Evolutionary conservation across 2,329 filamentous ascomycete species (phyloP), one percentile per base, ranked within the genome.

Genomic region (Paraphaeosphaeria minitans): DNA sequence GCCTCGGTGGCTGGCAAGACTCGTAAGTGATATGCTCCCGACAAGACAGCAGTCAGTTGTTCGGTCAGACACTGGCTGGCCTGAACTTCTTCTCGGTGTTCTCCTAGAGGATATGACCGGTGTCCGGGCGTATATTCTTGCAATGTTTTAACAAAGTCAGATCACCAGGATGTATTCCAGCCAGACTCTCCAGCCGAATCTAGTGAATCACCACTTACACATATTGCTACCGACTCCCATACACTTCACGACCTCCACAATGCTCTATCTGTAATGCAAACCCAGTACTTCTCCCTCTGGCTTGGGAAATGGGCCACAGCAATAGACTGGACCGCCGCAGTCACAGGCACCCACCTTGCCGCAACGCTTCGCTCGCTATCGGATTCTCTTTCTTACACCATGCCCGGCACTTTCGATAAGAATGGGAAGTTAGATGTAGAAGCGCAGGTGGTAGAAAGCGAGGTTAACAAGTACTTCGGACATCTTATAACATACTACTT

Each of bases 241-340:
- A 59, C 69, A 14, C 69, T 77, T 10, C 67, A 71, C 45, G 68
- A 78, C 39, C 71, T 81, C 12, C 74, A 75, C 53, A 54, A 83
- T 50, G 89, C 91, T 6, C 82, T 97, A 62, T 82, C 87, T 48
- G 86, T 89, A 6, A 87, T 97, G 83, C 93, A 97, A 74, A 82
- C 85, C 53, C 80, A 83, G 27, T 97, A 92, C 78, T 97, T 95
- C 73, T 84, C 87, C 48, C 78, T 89, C 4, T 90, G 90, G 83
- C 80, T 89, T 37, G 93, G 91, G 12, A 92, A 87, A 27, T 98
- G 93, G 92, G 92, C 93, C 0, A 83, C 83, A 1, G 85, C 91
- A 33, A 97, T 96, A 69, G 94, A 97, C 79, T 98, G 94, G 94
- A 98, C 94, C 0, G 89, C 88, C 19, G 93, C 94, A 4, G 92